Evolutionary conservation across 352 stramenopile genomes (phyloP), one percentile per base, ranked within the genome.

Genomic region (Heterotrichella gracilis): DNA sequence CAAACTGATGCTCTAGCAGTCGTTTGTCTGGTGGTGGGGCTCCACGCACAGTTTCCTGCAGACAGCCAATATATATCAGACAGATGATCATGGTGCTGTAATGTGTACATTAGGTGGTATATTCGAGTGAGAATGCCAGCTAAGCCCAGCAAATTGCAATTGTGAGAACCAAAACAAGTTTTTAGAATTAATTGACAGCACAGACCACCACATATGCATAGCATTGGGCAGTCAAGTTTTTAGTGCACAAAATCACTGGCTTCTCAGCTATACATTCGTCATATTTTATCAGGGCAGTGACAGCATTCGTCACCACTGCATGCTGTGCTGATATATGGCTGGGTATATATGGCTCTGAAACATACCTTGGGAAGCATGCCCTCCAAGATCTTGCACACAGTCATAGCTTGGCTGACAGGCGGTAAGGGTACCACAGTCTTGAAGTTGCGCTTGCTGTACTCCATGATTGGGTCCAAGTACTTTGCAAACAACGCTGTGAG

Each of bases 301-400:
- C 92, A 64, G 89, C 75, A 0, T 93, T 82, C 22, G 83, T 91
- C 74, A 94, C 86, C 0, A 86, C 92, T 2, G 88, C 95, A 0
- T 86, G 87, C 0, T 95, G n/a, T n/a, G n/a, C 88, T 22, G 94
- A 91, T 22, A 98, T 89, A 32, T 88, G 82, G 69, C 84, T 92
- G 79, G 21, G 3, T 64, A 3, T 69, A 93, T 89, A 9, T 93
- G 83, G 22, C 87, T 78, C 2, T 85, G 85, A 73, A 94, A 94
- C 69, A 83, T 84, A 73, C 94, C 94, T 4, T 87, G 89, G 69
- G 87, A 82, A 0, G 75, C 1, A 82, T 25, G 69, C 90, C 84
- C 74, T 86, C 92, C 66, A 92, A 89, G 70, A 89, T 78, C 19
- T 83, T 75, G 71, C 83, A 91, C 0, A 95, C 78, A 71, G 94